These are phyloP conservation scores for Saccharomycopsis sp. DNA, from an alignment of 805 yeast species.

Conservation along the genomic window DNA sequence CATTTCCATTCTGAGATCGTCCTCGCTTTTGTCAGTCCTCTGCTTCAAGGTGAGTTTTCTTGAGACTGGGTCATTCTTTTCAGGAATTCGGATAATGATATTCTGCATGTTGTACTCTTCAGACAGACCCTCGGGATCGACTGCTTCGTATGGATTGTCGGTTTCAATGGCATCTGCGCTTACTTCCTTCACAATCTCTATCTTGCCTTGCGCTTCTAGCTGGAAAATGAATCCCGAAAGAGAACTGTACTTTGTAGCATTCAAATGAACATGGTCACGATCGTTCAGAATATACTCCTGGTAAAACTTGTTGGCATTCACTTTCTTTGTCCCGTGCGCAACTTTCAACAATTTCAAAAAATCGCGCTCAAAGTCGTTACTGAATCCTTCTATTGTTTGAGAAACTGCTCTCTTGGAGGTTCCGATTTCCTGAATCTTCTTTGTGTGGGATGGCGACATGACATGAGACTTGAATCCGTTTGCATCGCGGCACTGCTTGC, in stretches of 20 bases:
- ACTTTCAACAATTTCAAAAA: conserved; percentile 54
- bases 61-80: conserved; percentile 9
- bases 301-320: conserved; percentile 79
- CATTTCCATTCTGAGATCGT: conserved; percentile 18
- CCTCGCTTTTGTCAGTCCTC: conserved; percentile 18
- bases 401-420: conserved; percentile 31
- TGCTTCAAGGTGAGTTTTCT: conserved; percentile 6
- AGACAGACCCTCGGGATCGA: not conserved
- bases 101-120: conserved; percentile 10
- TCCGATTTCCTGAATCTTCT: conserved; percentile 41
- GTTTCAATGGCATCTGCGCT: not conserved
- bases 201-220: conserved; percentile 47
- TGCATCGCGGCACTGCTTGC: conserved; percentile 90
- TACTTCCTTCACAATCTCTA: conserved; percentile 26
- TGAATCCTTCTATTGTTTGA: conserved; percentile 42
- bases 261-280: conserved; percentile 81
- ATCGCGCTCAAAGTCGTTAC: conserved; percentile 49
- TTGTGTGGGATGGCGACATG: conserved; percentile 69
- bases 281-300: conserved; percentile 74
- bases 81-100: conserved; percentile 9
- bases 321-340: conserved; percentile 72
- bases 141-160: not conserved
- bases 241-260: conserved; percentile 73
- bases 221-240: conserved; percentile 58
- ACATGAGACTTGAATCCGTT: conserved; percentile 91